Evolutionary conservation across 768 basidiomycete species (phyloP).

Genomic region (Leccinum imitatum): DNA sequence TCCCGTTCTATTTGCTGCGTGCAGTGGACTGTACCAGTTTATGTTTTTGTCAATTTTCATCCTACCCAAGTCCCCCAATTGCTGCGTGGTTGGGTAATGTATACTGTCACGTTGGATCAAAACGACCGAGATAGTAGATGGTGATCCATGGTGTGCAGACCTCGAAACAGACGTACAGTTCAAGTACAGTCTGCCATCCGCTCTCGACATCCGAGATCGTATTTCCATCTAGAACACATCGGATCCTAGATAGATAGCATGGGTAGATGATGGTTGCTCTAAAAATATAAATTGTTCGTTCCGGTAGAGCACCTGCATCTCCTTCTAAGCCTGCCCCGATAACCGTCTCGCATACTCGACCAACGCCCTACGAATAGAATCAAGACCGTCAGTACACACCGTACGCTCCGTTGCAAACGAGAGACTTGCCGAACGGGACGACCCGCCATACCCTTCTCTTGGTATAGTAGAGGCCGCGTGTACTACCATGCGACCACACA

Average conservation of each 20-base stretch:
- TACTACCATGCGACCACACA: conserved; percentile 33
- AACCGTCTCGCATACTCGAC: conserved; percentile 34
- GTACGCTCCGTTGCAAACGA: background rate
- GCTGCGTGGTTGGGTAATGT: no score
- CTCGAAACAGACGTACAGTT: no score
- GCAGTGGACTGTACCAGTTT: no score
- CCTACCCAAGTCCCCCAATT: no score
- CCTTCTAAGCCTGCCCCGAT: conserved; percentile 13
- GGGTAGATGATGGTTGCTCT: background rate
- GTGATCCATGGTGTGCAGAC: no score
- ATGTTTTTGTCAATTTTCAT: no score
- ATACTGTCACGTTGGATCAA: no score
- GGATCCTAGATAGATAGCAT: background rate
- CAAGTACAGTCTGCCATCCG: no score
- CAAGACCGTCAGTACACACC: background rate
- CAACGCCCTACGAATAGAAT: conserved; percentile 25
- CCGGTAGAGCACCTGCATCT: conserved; percentile 2
- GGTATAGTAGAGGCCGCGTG: conserved; percentile 56
- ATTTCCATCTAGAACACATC: background rate
- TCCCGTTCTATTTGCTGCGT: no score
- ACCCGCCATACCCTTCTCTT: conserved; percentile 77
- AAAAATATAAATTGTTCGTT: background rate
- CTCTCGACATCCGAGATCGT: background rate
- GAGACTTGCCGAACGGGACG: conserved; percentile 69
- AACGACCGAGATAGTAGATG: no score